Base-by-base conservation (phyloP, 352 stramenopile genomes). In the Phytophthora fragariae region DNA sequence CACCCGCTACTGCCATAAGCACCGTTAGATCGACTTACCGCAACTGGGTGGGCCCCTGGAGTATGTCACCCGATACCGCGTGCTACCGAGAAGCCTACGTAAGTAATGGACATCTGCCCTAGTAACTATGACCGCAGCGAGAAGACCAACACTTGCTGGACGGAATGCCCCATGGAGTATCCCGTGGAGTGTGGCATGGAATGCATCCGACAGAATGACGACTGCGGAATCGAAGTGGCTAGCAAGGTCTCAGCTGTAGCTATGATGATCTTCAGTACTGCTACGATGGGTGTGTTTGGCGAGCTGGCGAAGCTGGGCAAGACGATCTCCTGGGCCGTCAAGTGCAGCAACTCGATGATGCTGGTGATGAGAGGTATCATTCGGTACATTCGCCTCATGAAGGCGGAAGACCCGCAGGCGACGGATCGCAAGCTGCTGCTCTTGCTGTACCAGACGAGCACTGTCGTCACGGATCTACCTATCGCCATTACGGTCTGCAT, bases 161-260 rank as follows among this genome's bases (percentile, higher is more conserved):
- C 81, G 0, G 68, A 89, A 60, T 91, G 84, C 27, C 84, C 84
- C 0, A 57, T 88, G 15, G 75, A 85, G 31, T 91, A 87, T 70
- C 84, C 84, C 2, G 77, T 90, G 0, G 70, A 85, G 29, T 90
- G 80, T 33, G 82, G 80, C 57, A 83, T 83, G 76, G 80, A 90
- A 64, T 90, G 82, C 37, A 68, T 83, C 60, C 79, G 65, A 17
- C 79, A 86, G 46, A 86, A 81, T 46, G 60, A 59, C 47, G 68
- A 81, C 50, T 86, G 79, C n/a, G 74, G 73, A 17, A 73, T 85
- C n/a, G 78, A 79, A 57, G 72, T 90, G n/a, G 17, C 80, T 41
- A 67, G 56, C 41, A 85, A 88, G 54, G 74, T 86, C n/a, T 68
- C 59, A 2, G 72, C 80, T 17, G 80, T 90, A 7, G 77, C 71